phyloP scores from a whole-genome alignment of 2,329 filamentous ascomycete genomes.

The Paramyrothecium sp. region DNA sequence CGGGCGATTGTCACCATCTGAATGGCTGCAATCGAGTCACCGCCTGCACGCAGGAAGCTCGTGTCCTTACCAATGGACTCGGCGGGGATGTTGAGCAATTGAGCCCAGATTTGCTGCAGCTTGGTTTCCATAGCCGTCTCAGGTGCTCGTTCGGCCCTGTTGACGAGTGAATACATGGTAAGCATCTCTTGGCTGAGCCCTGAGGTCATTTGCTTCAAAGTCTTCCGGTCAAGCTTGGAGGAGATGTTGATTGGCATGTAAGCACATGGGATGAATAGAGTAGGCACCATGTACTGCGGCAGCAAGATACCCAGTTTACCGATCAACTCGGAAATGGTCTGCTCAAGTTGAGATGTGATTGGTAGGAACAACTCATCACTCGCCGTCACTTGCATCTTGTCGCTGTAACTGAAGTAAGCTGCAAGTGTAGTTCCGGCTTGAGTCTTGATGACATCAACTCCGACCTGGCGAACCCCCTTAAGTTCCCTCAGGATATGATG shows the following conservation, averaged over 20 bases:
- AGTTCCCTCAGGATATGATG: not conserved
- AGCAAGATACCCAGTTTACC: conserved; percentile 8
- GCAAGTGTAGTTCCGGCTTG: not conserved
- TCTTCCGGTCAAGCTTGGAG: conserved; percentile 12
- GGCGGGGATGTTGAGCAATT: conserved; percentile 1
- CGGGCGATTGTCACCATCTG: conserved; percentile 8
- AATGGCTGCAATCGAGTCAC: conserved; percentile 23
- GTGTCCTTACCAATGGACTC: conserved; percentile 24
- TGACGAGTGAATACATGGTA: not conserved
- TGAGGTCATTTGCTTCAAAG: not conserved
- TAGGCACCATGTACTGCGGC: conserved; percentile 16
- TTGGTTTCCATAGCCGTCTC: not conserved
- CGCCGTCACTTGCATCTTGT: too few relatives aligned
- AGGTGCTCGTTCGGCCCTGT: not conserved
- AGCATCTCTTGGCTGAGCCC: not conserved
- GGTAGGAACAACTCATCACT: too few relatives aligned
- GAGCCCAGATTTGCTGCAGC: conserved; percentile 6
- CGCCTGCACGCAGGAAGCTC: conserved; percentile 23
- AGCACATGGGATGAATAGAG: conserved; percentile 13
- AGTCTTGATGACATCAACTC: not conserved
- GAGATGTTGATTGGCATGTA: conserved; percentile 16
- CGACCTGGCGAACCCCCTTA: not conserved
- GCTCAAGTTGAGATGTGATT: not conserved
- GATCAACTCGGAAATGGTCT: conserved; percentile 10
- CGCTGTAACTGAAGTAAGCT: too few relatives aligned